Base-by-base conservation (phyloP, 2,329 filamentous ascomycete species). In the Aureobasidium subglaciale region DNA sequence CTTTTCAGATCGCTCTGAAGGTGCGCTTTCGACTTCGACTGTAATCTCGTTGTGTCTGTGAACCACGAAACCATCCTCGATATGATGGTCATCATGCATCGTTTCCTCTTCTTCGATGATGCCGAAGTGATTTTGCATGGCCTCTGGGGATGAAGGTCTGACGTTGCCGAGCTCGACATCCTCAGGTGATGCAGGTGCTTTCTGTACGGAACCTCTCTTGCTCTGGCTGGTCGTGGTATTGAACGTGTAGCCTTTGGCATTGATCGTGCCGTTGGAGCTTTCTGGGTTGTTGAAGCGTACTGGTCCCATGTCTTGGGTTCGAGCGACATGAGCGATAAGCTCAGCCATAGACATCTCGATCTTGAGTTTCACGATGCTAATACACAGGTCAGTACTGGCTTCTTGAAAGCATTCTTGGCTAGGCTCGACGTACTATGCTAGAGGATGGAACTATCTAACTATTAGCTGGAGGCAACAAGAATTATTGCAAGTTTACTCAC, bases 281-380 rank as follows among this genome's bases (percentile, higher is more conserved):
- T 10, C 16, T 5, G 27, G 37, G 18, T 42, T 27, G 34, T 43
- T 54, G 38, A 38, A 54, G 9, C 38, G 50, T 1, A 54, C 13
- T 1, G 16, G 29, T 4, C 42, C 52, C 11, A 27, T 38, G n/a
- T 55, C 52, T n/a, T 40, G 29, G 18, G 8, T 29, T 29, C 52
- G 40, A 25, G 68, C 66, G 30, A 72, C 65, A 56, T 71, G 71
- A 16, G 64, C 71, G 59, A 78, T 75, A 16, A 80, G 71, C 50
- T 76, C 73, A 59, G 77, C 75, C 72, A 79, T 75, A 54, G 72
- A 74, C 69, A 79, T 74, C 62, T 78, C 76, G 62, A 80, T 78
- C 60, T 76, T 71, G 32, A 78, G 67, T 59, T 78, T 78, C 58
- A 76, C 65, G 13, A 76, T 64, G 62, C n/a, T n/a, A n/a, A n/a